phyloP scores from a whole-genome alignment of 495 filamentous ascomycete genomes.

The Penicillium riverlandense region DNA sequence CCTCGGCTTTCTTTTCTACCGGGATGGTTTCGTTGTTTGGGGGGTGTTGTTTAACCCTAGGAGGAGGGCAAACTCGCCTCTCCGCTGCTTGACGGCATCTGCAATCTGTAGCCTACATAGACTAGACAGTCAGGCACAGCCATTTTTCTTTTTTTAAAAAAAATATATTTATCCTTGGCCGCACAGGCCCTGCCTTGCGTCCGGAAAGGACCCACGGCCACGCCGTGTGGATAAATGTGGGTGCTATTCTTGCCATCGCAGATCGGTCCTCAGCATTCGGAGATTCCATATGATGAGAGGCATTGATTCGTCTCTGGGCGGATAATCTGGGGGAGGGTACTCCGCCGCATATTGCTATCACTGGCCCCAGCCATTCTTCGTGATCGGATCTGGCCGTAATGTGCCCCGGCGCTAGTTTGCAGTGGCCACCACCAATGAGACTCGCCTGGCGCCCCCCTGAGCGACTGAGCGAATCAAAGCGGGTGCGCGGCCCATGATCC shows the following conservation, averaged over 20 bases:
- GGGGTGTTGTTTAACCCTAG: too few relatives aligned
- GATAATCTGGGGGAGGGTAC: background rate
- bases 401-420: background rate
- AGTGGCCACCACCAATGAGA: background rate
- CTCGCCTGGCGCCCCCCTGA: background rate
- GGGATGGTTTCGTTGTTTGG: too few relatives aligned
- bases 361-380: background rate
- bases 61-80: too few relatives aligned
- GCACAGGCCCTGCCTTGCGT: slow-evolving; percentile 14
- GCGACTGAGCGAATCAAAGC: slow-evolving; percentile 17
- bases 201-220: slow-evolving; percentile 3
- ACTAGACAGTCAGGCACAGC: background rate
- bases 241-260: background rate
- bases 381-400: background rate
- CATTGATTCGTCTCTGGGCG: background rate
- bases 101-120: too few relatives aligned
- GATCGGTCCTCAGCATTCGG: background rate
- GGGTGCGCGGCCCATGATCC: slow-evolving; percentile 19
- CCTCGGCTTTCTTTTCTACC: too few relatives aligned
- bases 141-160: too few relatives aligned
- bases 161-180: background rate
- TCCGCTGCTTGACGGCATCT: too few relatives aligned
- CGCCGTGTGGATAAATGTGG: background rate
- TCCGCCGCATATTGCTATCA: background rate
- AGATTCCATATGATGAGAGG: background rate